A percentile compares a stretch with the other conserved stretches of the same genome.
phyloP scores from a whole-genome alignment of 257 asterid genomes.

The Ballota nigra region DNA sequence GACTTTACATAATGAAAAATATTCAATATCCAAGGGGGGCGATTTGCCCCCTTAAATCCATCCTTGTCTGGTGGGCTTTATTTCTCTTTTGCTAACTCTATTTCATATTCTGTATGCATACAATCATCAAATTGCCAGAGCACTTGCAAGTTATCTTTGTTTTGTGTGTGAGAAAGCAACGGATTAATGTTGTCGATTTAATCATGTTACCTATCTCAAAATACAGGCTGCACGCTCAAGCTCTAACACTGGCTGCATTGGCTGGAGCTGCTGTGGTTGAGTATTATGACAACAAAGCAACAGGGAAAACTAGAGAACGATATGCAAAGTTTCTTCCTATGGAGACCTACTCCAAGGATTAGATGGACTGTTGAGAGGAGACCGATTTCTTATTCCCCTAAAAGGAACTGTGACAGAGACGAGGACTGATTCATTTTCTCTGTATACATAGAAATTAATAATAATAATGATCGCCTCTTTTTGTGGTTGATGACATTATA shows the following conservation, averaged over 20 bases:
- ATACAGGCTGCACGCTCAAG: slow-evolving; percentile 51
- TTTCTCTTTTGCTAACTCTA: too few relatives aligned
- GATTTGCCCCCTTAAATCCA: too few relatives aligned
- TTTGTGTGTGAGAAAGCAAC: neutral
- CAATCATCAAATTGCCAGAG: neutral
- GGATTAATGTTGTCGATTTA: neutral
- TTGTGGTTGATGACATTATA: neutral
- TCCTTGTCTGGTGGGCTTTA: too few relatives aligned
- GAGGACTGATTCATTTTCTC: neutral
- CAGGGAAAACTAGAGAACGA: slow-evolving; percentile 21
- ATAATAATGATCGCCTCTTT: neutral
- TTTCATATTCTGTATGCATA: too few relatives aligned
- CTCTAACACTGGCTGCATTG: slow-evolving; percentile 49
- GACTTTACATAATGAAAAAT: too few relatives aligned
- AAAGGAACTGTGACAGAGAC: neutral
- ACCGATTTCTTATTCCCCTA: neutral
- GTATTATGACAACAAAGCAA: slow-evolving; percentile 23
- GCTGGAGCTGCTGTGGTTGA: slow-evolving; percentile 49
- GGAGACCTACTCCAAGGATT: slow-evolving; percentile 30
- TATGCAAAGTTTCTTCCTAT: slow-evolving; percentile 28
- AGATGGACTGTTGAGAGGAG: neutral
- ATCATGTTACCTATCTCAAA: neutral
- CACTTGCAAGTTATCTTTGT: neutral
- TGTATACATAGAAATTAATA: neutral
- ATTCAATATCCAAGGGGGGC: too few relatives aligned